Evolutionary conservation across 805 yeast genomes (phyloP), one percentile per base, ranked within the genome.

Genomic region (Metschnikowia arizonensis): DNA sequence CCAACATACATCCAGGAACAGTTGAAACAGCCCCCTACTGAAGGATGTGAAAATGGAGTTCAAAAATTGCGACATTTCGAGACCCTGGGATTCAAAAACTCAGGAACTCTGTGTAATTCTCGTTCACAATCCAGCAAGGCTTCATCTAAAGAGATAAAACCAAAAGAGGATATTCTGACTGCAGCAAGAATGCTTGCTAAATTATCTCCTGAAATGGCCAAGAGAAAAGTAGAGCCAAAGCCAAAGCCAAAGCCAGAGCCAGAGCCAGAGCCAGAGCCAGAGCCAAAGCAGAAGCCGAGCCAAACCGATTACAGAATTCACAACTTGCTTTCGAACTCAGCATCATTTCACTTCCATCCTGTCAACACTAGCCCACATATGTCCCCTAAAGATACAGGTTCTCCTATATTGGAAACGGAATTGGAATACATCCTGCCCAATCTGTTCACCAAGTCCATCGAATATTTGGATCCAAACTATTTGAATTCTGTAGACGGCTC

Each of bases 371-470:
- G 6, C 42, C 50, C 37, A 12, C 40, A 33, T 12, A 14, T 9
- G 15, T 15, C 25, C 6, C 33, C 2, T 2, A 21, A 30, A 10
- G 28, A 39, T 12, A 6, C 35, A 21, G 62, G 53, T 1, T 44
- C 45, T 4, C 42, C 44, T 2, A 47, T 52, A 1, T 49, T 53
- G 3, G 66, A 55, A 6, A 61, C 57, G 15, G 69, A 66, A 37
- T 62, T 57, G 42, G 72, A 69, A 47, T 69, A 70, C 48, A 61
- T 69, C 18, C 72, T 66, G 73, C 74, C 76, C 10, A 59, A 59
- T 39, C 66, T 62, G 66, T 52, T 69, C 37, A 61, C 68, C 3
- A 56, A 55, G 34, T 63, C 58, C 39, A 24, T 47, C 5, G 53
- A 47, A 24, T 45, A 45, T 15, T 36, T 35, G 28, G 42, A 43